These are phyloP conservation scores for Tylopilus plumbeoviolaceoides DNA, from an alignment of 768 basidiomycete species.

Conservation along the genomic window DNA sequence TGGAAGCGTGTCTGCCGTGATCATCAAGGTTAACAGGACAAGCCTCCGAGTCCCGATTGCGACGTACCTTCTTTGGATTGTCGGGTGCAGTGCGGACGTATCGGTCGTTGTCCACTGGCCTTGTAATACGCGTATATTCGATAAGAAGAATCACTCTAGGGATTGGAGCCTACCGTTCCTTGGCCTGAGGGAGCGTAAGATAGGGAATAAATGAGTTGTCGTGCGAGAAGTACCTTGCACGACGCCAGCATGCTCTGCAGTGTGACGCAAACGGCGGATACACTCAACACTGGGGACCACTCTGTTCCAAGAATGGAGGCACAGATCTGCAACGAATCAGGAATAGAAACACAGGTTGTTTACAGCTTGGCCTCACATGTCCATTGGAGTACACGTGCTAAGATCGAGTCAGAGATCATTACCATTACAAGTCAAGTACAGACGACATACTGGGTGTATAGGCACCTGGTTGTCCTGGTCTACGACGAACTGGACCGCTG, in stretches of 20 bases:
- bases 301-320: constrained; percentile 86
- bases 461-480: constrained; percentile 63
- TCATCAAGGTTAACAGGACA: constrained; percentile 12
- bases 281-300: constrained; percentile 87
- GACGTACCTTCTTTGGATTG: constrained; percentile 79
- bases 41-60: neutral
- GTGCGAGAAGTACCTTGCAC: constrained; percentile 61
- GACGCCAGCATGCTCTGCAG: constrained; percentile 91
- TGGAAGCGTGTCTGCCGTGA: constrained; percentile 65
- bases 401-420: constrained; percentile 11
- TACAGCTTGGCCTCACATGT: constrained; percentile 47
- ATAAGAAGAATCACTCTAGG: neutral
- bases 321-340: constrained; percentile 57
- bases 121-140: constrained; percentile 27
- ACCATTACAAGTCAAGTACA: neutral
- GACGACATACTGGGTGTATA: constrained; percentile 64
- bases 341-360: constrained; percentile 8
- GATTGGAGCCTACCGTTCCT: constrained; percentile 53
- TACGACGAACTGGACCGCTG: constrained; percentile 82
- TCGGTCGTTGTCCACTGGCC: constrained; percentile 80
- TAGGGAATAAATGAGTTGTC: neutral
- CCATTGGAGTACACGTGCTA: constrained; percentile 88
- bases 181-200: constrained; percentile 36
- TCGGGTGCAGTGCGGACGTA: constrained; percentile 76
- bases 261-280: constrained; percentile 77